Base-by-base conservation (phyloP, 495 filamentous ascomycete species). In the Xylaria telfairii region DNA sequence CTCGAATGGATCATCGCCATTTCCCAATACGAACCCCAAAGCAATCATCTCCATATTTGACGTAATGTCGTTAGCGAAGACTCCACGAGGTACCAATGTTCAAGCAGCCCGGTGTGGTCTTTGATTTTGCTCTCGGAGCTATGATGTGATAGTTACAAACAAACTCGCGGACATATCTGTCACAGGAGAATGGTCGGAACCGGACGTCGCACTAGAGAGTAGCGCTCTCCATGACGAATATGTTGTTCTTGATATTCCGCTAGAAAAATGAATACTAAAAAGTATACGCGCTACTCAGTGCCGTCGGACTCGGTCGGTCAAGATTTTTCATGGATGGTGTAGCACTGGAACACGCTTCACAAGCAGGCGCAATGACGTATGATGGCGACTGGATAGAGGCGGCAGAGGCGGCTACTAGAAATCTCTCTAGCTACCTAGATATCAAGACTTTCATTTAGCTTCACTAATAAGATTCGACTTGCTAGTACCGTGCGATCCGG, bases 361-460 rank as follows among this genome's bases (percentile, higher is more conserved):
- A 70, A 21, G 44, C 69, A 13, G 76, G 69, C 46, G 74, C 56
- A 10, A 30, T 81, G 44, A 62, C 74, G 37, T 78, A 78, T 39
- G 77, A 80, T n/a, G 80, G 78, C 9, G 81, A 81, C 72, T 82
- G 80, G 80, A 76, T 79, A 63, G 76, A 81, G 56, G 81, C 81
- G 32, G 77, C 81, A 71, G 75, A 74, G 67, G 76, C 77, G 54
- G 75, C 81, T 24, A 73, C 72, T 17, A 60, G 71, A 21, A 61
- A 74, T 60, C 73, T 81, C 24, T 37, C 70, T 6, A 65, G 61
- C 41, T 81, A 65, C 57, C 41, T 81, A 79, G 80, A 78, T 81
- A 46, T 46, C 66, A 7, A 73, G 66, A 34, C 72, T 82, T 37
- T 74, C 80, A 0, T 46, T 70, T 19, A 79, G 76, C 70, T 70